These are phyloP conservation scores for Aotearoamyces nothofagi DNA, from an alignment of 2,329 filamentous ascomycete genomes.

Conservation along the genomic window DNA sequence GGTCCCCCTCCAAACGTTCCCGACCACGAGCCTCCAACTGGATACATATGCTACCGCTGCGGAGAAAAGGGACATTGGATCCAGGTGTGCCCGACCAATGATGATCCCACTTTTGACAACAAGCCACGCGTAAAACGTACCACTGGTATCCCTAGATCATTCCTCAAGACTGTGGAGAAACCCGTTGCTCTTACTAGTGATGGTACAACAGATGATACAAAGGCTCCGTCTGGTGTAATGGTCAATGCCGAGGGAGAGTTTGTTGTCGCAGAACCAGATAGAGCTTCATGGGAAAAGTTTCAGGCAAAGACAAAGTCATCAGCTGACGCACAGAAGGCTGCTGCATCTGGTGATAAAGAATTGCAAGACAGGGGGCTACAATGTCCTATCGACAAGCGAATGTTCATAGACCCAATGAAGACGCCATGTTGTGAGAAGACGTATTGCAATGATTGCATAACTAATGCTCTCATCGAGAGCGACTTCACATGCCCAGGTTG, in stretches of 20 bases:
- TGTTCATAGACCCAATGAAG: slow-evolving; percentile 98
- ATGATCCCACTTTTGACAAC: slow-evolving; percentile 90
- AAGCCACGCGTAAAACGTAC: slow-evolving; percentile 88
- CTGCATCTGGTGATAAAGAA: slow-evolving; percentile 67
- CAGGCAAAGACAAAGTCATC: slow-evolving; percentile 86
- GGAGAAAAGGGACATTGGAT: slow-evolving; percentile 99
- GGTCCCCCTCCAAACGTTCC: slow-evolving; percentile 53
- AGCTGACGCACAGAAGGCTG: slow-evolving; percentile 66
- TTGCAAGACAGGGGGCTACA: slow-evolving; percentile 77
- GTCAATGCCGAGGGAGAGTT: slow-evolving; percentile 95
- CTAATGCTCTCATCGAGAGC: slow-evolving; percentile 95
- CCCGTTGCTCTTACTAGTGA: slow-evolving; percentile 59
- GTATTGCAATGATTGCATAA: slow-evolving; percentile 99
- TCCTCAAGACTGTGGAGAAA: slow-evolving; percentile 91
- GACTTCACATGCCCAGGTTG: slow-evolving; percentile 93
- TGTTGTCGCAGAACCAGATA: slow-evolving; percentile 90
- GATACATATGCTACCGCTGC: slow-evolving; percentile 93
- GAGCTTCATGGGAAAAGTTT: slow-evolving; percentile 91
- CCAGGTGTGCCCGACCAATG: slow-evolving; percentile 94
- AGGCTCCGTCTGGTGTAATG: slow-evolving; percentile 83
- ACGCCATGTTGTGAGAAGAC: slow-evolving; percentile 97
- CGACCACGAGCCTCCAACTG: slow-evolving; percentile 81
- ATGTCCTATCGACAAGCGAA: slow-evolving; percentile 91
- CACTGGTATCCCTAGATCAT: slow-evolving; percentile 89
- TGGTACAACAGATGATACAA: slow-evolving; percentile 63